Percentiles rank a stretch among this genome's conserved stretches.
Evolutionary conservation across 768 basidiomycete species (phyloP).

Genomic region (Chalciporus chontae): DNA sequence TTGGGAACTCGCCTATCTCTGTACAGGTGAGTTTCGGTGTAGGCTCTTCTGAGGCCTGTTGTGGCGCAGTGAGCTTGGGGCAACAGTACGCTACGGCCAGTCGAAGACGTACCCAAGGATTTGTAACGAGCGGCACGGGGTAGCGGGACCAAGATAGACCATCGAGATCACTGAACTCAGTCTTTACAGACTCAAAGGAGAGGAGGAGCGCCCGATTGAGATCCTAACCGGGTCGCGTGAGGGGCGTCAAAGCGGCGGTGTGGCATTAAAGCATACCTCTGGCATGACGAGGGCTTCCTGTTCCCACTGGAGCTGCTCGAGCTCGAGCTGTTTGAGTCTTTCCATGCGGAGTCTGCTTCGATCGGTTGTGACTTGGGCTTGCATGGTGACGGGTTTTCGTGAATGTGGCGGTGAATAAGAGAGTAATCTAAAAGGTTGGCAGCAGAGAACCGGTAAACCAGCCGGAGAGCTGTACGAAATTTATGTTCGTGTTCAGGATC

Average conservation of each 20-base stretch:
- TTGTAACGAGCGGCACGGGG: constrained; percentile 29
- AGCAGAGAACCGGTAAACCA: constrained; percentile 2
- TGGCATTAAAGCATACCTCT: constrained; percentile 35
- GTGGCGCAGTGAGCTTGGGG: not conserved
- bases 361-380: constrained; percentile 28
- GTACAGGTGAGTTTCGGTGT: constrained; percentile 24
- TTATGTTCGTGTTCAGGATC: too few species aligned
- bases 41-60: constrained; percentile 26
- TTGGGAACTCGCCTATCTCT: constrained; percentile 18
- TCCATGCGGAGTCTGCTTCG: constrained; percentile 48
- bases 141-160: constrained; percentile 49
- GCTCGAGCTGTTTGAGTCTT: constrained; percentile 45
- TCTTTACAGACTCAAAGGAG: constrained; percentile 54
- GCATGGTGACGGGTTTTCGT: constrained; percentile 14
- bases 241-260: not conserved
- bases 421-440: not conserved
- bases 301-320: constrained; percentile 52
- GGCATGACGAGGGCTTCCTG: constrained; percentile 56
- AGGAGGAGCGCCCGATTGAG: constrained; percentile 29
- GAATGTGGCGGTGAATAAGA: not conserved
- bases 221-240: constrained; percentile 25
- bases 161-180: constrained; percentile 60
- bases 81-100: not conserved
- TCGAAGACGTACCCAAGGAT: constrained; percentile 22
- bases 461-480: not conserved